Evolutionary conservation across 2,329 filamentous ascomycete genomes (phyloP).

Genomic region (Capronia coronata): DNA sequence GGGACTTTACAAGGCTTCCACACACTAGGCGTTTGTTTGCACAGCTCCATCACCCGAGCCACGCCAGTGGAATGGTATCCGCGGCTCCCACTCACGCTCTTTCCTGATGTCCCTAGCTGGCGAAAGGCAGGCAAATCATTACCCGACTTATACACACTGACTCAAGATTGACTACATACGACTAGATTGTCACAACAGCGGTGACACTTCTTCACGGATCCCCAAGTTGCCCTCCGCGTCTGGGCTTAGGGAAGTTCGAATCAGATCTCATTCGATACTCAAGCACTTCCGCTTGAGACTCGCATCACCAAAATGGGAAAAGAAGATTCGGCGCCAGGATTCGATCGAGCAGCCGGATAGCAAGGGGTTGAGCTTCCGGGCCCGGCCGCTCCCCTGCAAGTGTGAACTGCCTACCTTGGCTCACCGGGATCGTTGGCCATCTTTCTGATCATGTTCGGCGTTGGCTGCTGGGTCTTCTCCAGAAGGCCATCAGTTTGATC

Average conservation of each 20-base stretch:
- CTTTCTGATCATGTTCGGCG: slow-evolving; percentile 15
- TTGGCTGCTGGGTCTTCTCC: background rate
- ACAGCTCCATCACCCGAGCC: background rate
- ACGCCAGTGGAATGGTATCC: background rate
- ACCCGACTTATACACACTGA: too few relatives aligned
- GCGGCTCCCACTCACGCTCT: background rate
- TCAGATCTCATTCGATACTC: background rate
- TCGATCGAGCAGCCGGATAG: slow-evolving; percentile 4
- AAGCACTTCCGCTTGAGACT: background rate
- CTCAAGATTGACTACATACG: too few relatives aligned
- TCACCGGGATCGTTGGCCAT: too few relatives aligned
- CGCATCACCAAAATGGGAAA: background rate
- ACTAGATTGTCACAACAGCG: too few relatives aligned
- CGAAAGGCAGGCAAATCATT: background rate
- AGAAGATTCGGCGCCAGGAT: background rate
- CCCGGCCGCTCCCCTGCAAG: background rate
- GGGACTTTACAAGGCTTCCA: background rate
- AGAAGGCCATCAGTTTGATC: slow-evolving; percentile 12
- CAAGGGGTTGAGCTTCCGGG: background rate
- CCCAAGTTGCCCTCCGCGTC: too few relatives aligned
- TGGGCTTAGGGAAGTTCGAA: too few relatives aligned
- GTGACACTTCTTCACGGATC: background rate
- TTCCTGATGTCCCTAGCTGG: background rate
- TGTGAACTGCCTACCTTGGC: too few relatives aligned
- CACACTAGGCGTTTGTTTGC: background rate